Percentiles rank a stretch among this genome's conserved stretches.
Conservation (phyloP, 2,329 filamentous ascomycete species). For the Waltergamsia citrina region DNA sequence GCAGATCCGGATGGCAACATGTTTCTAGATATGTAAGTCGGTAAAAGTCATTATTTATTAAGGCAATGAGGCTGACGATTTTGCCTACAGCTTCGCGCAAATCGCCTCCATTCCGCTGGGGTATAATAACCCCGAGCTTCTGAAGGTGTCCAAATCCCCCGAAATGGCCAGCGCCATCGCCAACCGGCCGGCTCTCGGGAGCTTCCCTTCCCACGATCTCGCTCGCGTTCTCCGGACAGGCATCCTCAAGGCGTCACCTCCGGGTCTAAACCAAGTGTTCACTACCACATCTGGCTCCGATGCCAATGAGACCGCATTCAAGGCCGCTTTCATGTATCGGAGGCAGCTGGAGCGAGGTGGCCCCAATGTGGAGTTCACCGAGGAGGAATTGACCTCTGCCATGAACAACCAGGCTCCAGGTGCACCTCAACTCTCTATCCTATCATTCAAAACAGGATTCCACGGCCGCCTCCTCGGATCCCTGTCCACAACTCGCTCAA, state of each 20-base stretch:
- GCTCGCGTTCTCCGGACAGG: slow-evolving; percentile 68
- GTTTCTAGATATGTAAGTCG: slow-evolving; percentile 60
- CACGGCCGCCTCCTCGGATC: slow-evolving; percentile 85
- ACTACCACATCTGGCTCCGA: slow-evolving; percentile 84
- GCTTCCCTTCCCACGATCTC: slow-evolving; percentile 86
- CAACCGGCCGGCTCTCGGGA: slow-evolving; percentile 82
- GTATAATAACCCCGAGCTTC: slow-evolving; percentile 79
- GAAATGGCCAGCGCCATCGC: slow-evolving; percentile 76
- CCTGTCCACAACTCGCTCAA: slow-evolving; percentile 81
- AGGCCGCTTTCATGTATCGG: slow-evolving; percentile 91
- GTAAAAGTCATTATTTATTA: too few relatives aligned
- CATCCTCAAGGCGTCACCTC: slow-evolving; percentile 73
- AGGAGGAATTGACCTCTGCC: slow-evolving; percentile 61
- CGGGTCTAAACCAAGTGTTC: slow-evolving; percentile 80
- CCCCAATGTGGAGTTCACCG: slow-evolving; percentile 62
- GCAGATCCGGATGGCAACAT: slow-evolving; percentile 63
- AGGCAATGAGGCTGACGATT: too few relatives aligned
- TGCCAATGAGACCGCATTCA: slow-evolving; percentile 90
- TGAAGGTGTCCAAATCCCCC: slow-evolving; percentile 59
- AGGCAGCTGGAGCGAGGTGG: slow-evolving; percentile 75
- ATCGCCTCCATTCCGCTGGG: slow-evolving; percentile 89
- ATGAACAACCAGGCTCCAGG: slow-evolving; percentile 79
- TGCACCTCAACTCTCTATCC: slow-evolving; percentile 67
- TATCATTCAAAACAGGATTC: slow-evolving; percentile 83
- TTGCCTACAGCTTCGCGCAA: slow-evolving; percentile 59